These are phyloP conservation scores for Aeschynomene evenia DNA, from an alignment of 306 rosid genomes.

Conservation along the genomic window DNA sequence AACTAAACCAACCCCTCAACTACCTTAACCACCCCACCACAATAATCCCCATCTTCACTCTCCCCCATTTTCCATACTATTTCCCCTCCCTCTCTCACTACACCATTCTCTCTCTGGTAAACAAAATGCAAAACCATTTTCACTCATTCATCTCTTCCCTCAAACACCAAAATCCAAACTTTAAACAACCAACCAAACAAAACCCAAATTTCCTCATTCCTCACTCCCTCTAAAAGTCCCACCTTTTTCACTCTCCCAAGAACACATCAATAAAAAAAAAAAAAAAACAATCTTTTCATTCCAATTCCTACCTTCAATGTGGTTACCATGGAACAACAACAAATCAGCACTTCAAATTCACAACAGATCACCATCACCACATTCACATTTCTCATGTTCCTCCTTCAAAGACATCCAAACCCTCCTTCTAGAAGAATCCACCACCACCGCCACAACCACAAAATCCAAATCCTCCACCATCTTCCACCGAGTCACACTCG, in stretches of 20 bases:
- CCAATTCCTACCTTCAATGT: constrained; percentile 59
- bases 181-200: constrained; percentile 23
- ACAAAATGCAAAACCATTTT: constrained; percentile 29
- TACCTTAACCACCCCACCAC: constrained; percentile 55
- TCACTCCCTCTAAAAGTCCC: neutral
- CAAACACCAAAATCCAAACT: constrained; percentile 46
- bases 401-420: constrained; percentile 81
- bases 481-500: constrained; percentile 82
- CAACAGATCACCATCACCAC: constrained; percentile 40
- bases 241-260: neutral
- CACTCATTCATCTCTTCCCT: constrained; percentile 32
- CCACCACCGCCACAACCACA: constrained; percentile 26
- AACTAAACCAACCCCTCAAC: constrained; percentile 39
- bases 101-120: constrained; percentile 17
- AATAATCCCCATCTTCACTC: constrained; percentile 14
- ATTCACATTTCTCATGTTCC: constrained; percentile 65
- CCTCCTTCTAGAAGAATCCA: constrained; percentile 63
- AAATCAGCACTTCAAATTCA: constrained; percentile 63
- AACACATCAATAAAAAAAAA: neutral
- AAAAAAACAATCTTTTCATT: neutral
- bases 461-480: constrained; percentile 48
- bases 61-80: neutral
- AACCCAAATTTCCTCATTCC: constrained; percentile 2
- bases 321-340: constrained; percentile 78
- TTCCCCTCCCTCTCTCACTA: constrained; percentile 6